phyloP scores from a whole-genome alignment of 352 stramenopile species.

The Phytophthora pseudosyringae region DNA sequence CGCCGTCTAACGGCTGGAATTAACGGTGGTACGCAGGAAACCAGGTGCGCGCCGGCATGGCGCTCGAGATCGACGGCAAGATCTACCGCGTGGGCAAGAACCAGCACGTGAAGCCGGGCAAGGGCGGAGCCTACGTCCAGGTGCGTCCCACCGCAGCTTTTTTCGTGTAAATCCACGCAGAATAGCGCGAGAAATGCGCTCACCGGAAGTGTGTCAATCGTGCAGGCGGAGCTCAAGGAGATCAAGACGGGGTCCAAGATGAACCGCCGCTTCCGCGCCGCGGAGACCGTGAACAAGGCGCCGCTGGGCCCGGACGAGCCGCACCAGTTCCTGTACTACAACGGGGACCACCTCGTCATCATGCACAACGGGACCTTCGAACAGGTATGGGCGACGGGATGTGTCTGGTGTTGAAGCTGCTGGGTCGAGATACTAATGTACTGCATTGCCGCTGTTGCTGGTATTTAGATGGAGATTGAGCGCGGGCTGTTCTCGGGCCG shows the following conservation, averaged over 20 bases:
- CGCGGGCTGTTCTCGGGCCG: slow-evolving; percentile 71
- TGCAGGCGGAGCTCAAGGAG: slow-evolving; percentile 83
- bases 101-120: slow-evolving; percentile 87
- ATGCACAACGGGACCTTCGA: slow-evolving; percentile 87
- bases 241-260: slow-evolving; percentile 89
- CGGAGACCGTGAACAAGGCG: slow-evolving; percentile 82
- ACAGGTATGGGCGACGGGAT: slow-evolving; percentile 53
- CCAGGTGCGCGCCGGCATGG: slow-evolving; percentile 83
- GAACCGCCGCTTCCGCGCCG: slow-evolving; percentile 82
- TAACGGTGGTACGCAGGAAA: slow-evolving; percentile 57
- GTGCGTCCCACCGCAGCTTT: slow-evolving; percentile 26
- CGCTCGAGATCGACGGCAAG: slow-evolving; percentile 81
- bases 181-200: slow-evolving; percentile 3
- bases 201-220: slow-evolving; percentile 4
- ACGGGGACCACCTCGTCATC: slow-evolving; percentile 79
- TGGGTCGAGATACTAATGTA: background rate
- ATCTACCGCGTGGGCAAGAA: slow-evolving; percentile 88
- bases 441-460: background rate
- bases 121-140: slow-evolving; percentile 84
- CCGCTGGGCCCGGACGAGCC: slow-evolving; percentile 71
- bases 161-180: background rate
- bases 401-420: background rate
- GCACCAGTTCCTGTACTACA: slow-evolving; percentile 88
- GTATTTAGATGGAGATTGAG: slow-evolving; percentile 70
- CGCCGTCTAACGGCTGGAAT: background rate